Evolutionary conservation across 495 filamentous ascomycete species (phyloP).

Genomic region (Lepidopterella palustris): DNA sequence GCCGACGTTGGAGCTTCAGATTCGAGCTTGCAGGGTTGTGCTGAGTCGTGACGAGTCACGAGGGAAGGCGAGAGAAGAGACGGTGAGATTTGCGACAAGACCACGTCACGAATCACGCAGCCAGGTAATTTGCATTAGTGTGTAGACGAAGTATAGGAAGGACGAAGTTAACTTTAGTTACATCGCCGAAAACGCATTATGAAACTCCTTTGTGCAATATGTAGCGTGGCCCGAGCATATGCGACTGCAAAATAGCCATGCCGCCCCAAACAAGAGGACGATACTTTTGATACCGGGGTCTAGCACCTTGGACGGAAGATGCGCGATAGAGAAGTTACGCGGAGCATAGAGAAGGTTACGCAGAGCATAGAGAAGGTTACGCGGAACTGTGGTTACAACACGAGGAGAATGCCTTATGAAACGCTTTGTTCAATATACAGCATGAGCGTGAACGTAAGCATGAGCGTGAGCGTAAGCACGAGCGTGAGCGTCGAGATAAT

Average conservation of each 20-base stretch:
- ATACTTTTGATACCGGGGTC: too few species aligned
- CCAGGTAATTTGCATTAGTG: background rate
- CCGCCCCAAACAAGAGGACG: too few species aligned
- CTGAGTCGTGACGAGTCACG: background rate
- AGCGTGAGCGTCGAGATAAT: background rate
- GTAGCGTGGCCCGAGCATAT: too few species aligned
- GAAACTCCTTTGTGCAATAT: too few species aligned
- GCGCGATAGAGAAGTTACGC: background rate
- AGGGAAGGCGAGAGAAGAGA: background rate
- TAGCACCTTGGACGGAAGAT: too few species aligned
- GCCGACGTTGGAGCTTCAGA: slow-evolving; percentile 1
- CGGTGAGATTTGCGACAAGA: background rate
- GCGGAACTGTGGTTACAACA: background rate
- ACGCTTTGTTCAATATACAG: too few species aligned
- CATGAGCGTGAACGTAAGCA: background rate
- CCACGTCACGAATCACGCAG: background rate
- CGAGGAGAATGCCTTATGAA: too few species aligned
- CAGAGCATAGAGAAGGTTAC: background rate
- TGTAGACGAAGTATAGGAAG: background rate
- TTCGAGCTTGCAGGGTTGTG: background rate
- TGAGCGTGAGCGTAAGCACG: background rate
- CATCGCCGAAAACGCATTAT: background rate
- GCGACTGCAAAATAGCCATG: too few species aligned
- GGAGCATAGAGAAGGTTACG: background rate
- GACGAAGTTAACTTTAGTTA: background rate